These are phyloP conservation scores for Lophiotrema nucula DNA, from an alignment of 495 filamentous ascomycete species.

Conservation along the genomic window DNA sequence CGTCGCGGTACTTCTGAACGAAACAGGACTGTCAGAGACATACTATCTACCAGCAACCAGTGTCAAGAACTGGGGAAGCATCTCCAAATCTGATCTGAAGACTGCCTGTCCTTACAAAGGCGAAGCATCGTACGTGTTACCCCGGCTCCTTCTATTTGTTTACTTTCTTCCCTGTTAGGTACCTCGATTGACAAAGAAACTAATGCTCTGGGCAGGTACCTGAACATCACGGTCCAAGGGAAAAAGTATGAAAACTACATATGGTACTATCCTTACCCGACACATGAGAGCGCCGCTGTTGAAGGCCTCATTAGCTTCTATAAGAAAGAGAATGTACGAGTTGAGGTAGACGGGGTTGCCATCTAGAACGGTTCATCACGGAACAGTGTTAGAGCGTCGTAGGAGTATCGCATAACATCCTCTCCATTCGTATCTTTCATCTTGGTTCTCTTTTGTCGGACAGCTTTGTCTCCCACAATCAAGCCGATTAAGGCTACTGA, in stretches of 20 bases:
- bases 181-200: no score
- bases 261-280: conserved; percentile 18
- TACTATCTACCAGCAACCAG: conserved; percentile 24
- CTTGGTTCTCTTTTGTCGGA: no score
- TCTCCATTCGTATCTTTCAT: no score
- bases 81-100: conserved; percentile 9
- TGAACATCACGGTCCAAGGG: conserved; percentile 8
- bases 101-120: conserved; percentile 25
- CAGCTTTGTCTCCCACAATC: no score
- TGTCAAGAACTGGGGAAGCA: conserved; percentile 7
- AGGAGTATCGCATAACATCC: no score
- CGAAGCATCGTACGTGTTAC: conserved; percentile 13
- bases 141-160: not conserved
- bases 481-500: no score
- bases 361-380: no score
- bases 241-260: conserved; percentile 14
- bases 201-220: conserved; percentile 3
- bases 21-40: conserved; percentile 8
- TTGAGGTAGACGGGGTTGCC: conserved; percentile 16
- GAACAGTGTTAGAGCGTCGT: no score
- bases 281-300: conserved; percentile 14
- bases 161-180: no score
- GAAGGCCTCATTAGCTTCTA: conserved; percentile 25
- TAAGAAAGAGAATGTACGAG: conserved; percentile 12
- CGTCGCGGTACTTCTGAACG: conserved; percentile 14